A percentile compares a stretch with the other conserved stretches of the same genome.
Evolutionary conservation across 2,329 filamentous ascomycete genomes (phyloP).

Genomic region (Xylaria sp.): DNA sequence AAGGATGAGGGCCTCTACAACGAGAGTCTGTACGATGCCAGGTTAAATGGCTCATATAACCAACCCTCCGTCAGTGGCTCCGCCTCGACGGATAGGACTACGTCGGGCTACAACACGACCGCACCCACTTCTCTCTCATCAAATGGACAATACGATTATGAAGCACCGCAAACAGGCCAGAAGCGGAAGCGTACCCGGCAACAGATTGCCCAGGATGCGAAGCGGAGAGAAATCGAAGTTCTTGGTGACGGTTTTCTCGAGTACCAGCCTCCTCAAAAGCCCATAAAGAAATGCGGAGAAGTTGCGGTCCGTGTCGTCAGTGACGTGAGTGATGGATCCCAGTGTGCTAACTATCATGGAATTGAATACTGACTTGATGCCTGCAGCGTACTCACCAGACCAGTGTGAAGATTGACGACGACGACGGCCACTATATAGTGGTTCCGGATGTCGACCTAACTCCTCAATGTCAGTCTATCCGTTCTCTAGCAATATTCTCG

Average conservation of each 20-base stretch:
- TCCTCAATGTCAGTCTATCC: slow-evolving; percentile 78
- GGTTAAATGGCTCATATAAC: slow-evolving; percentile 74
- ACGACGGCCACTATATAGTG: slow-evolving; percentile 97
- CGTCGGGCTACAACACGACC: slow-evolving; percentile 83
- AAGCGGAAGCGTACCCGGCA: slow-evolving; percentile 88
- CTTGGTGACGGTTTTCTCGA: slow-evolving; percentile 77
- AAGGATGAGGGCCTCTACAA: slow-evolving; percentile 70
- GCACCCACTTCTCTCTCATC: slow-evolving; percentile 83
- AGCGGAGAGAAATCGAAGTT: slow-evolving; percentile 77
- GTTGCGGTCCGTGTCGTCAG: slow-evolving; percentile 71
- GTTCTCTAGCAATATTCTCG: not conserved
- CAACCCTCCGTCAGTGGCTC: slow-evolving; percentile 77
- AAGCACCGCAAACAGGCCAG: slow-evolving; percentile 75
- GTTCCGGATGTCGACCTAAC: slow-evolving; percentile 87
- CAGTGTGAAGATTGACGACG: slow-evolving; percentile 84
- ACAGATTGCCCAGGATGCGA: slow-evolving; percentile 83
- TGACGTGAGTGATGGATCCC: slow-evolving; percentile 65
- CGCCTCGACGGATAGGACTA: slow-evolving; percentile 86
- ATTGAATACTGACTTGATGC: slow-evolving; percentile 32
- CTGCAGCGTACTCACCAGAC: slow-evolving; percentile 56
- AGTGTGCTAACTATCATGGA: not conserved
- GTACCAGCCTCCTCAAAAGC: slow-evolving; percentile 88
- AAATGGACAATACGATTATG: slow-evolving; percentile 72
- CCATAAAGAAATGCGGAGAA: slow-evolving; percentile 89
- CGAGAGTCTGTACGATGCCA: slow-evolving; percentile 78